A percentile compares a stretch with the other conserved stretches of the same genome.
phyloP scores from a whole-genome alignment of 352 stramenopile genomes.

The Phytophthora cactorum region DNA sequence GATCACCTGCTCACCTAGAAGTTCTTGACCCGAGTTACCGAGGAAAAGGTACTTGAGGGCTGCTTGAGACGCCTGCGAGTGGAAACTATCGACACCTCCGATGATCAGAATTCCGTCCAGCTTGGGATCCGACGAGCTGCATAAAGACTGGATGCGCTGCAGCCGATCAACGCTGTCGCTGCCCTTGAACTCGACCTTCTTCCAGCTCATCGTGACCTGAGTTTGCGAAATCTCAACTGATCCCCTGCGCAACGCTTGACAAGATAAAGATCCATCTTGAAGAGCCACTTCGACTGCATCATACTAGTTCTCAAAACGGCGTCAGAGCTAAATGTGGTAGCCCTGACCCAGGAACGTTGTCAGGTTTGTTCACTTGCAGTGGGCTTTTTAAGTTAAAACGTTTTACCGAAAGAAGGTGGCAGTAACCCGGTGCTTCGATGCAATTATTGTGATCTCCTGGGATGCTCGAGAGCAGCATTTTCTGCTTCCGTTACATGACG shows the following conservation, averaged over 20 bases:
- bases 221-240: slow-evolving; percentile 7
- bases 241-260: slow-evolving; percentile 16
- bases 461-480: no score
- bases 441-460: no score
- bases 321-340: neutral
- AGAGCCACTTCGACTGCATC: neutral
- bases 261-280: slow-evolving; percentile 5
- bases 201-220: slow-evolving; percentile 49
- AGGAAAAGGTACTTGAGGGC: slow-evolving; percentile 83
- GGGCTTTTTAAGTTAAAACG: no score
- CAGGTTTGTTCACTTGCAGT: no score
- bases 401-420: no score
- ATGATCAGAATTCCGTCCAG: slow-evolving; percentile 71
- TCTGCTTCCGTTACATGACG: neutral
- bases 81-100: slow-evolving; percentile 72
- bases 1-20: slow-evolving; percentile 79
- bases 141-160: slow-evolving; percentile 60
- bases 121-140: slow-evolving; percentile 15
- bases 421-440: no score
- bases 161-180: slow-evolving; percentile 64
- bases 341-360: no score
- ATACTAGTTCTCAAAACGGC: neutral
- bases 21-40: slow-evolving; percentile 68
- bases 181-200: slow-evolving; percentile 60
- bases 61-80: slow-evolving; percentile 66